These are phyloP conservation scores for Nothopassalora personata DNA, from an alignment of 2,329 filamentous ascomycete genomes.

Conservation along the genomic window DNA sequence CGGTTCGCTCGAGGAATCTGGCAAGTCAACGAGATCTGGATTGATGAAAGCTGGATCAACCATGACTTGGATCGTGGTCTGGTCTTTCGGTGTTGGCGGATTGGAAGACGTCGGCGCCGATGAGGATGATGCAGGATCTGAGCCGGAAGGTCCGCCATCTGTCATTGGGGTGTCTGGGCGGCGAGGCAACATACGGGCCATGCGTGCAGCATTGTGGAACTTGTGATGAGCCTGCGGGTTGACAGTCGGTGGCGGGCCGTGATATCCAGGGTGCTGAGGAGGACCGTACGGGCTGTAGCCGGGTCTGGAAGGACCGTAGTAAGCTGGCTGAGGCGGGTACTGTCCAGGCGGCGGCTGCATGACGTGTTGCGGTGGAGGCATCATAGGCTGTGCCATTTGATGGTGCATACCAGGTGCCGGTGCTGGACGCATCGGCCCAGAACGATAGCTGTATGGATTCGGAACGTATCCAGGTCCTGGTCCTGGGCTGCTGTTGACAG, in stretches of 20 bases:
- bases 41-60: slow-evolving; percentile 34
- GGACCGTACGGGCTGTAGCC: slow-evolving; percentile 20
- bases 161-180: slow-evolving; percentile 34
- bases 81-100: slow-evolving; percentile 39
- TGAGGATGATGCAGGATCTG: slow-evolving; percentile 39
- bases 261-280: slow-evolving; percentile 17
- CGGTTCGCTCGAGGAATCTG: slow-evolving; percentile 33
- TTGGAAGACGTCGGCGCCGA: slow-evolving; percentile 35
- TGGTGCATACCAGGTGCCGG: slow-evolving; percentile 19
- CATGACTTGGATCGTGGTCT: slow-evolving; percentile 32
- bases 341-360: slow-evolving; percentile 16
- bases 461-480: slow-evolving; percentile 21
- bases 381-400: slow-evolving; percentile 16
- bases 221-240: slow-evolving; percentile 29
- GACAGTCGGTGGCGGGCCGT: slow-evolving; percentile 23
- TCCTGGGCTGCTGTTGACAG: slow-evolving; percentile 23
- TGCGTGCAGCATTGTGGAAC: slow-evolving; percentile 32
- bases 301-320: slow-evolving; percentile 21
- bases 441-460: slow-evolving; percentile 26
- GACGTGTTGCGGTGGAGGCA: slow-evolving; percentile 16
- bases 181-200: slow-evolving; percentile 28
- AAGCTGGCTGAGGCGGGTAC: slow-evolving; percentile 10
- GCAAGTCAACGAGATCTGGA: slow-evolving; percentile 30
- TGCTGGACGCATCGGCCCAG: slow-evolving; percentile 20
- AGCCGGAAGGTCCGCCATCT: slow-evolving; percentile 39